phyloP scores from a whole-genome alignment of 257 asterid species.

The Solanum raphanifolium region DNA sequence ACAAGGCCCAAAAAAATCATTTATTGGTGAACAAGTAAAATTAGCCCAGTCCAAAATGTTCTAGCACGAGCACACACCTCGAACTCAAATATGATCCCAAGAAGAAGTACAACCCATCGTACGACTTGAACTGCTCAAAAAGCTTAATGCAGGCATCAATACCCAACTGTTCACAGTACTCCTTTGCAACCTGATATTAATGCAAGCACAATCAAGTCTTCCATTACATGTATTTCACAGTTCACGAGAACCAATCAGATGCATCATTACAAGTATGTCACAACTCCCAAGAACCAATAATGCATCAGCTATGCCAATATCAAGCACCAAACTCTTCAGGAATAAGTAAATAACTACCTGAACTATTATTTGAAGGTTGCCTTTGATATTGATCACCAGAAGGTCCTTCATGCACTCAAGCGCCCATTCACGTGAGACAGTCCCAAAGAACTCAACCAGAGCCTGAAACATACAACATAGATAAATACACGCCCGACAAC shows the following conservation, averaged over 20 bases:
- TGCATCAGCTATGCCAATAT: neutral
- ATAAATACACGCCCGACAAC: constrained; percentile 2
- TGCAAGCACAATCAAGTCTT: constrained; percentile 1
- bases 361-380: constrained; percentile 95
- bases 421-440: constrained; percentile 91
- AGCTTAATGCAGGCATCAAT: constrained; percentile 88
- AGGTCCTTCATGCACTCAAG: constrained; percentile 97
- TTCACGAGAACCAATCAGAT: neutral
- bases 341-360: constrained; percentile 42
- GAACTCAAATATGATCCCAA: constrained; percentile 97
- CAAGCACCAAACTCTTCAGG: neutral
- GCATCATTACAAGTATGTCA: neutral
- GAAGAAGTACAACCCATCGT: constrained; percentile 94
- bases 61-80: constrained; percentile 32
- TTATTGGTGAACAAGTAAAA: neutral
- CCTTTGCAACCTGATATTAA: constrained; percentile 77
- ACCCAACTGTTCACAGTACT: constrained; percentile 94
- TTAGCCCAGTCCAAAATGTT: neutral
- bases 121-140: constrained; percentile 97
- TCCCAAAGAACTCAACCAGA: constrained; percentile 92
- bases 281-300: neutral
- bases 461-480: constrained; percentile 37
- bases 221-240: neutral
- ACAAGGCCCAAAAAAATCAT: neutral
- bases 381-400: constrained; percentile 76